phyloP scores from a whole-genome alignment of 768 basidiomycete species.

The Boletellus sp. region DNA sequence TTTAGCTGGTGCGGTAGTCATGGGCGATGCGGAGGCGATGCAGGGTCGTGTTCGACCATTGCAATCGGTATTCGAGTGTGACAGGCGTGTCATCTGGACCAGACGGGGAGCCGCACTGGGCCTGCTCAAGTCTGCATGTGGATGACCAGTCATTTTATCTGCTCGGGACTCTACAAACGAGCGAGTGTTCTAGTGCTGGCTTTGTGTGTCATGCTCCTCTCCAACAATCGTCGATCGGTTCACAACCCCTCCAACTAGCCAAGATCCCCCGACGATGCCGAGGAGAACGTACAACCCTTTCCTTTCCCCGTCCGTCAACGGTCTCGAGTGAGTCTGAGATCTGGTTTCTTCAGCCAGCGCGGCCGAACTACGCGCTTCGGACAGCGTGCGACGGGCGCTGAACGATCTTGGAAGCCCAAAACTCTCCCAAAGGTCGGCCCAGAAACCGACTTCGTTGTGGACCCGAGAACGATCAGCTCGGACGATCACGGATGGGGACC shows the following conservation, averaged over 20 bases:
- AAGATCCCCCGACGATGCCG: slow-evolving; percentile 47
- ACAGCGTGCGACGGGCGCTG: slow-evolving; percentile 17
- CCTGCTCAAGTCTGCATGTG: too few relatives aligned
- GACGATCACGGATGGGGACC: background rate
- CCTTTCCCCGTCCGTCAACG: slow-evolving; percentile 42
- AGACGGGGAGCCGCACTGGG: too few relatives aligned
- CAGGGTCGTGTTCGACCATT: background rate
- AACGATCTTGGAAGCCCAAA: slow-evolving; percentile 34
- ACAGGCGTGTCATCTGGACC: too few relatives aligned
- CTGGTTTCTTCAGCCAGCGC: slow-evolving; percentile 15
- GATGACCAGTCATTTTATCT: background rate
- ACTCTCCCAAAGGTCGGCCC: slow-evolving; percentile 37
- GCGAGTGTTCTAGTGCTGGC: slow-evolving; percentile 13
- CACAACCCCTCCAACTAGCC: slow-evolving; percentile 40
- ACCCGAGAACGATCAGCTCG: slow-evolving; percentile 12
- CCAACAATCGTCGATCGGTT: slow-evolving; percentile 8
- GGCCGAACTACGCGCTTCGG: slow-evolving; percentile 9
- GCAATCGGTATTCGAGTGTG: too few relatives aligned
- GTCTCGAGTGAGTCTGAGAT: slow-evolving; percentile 24
- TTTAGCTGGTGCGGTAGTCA: background rate
- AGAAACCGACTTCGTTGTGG: slow-evolving; percentile 21
- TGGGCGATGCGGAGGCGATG: slow-evolving; percentile 1
- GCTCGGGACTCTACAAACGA: slow-evolving; percentile 2
- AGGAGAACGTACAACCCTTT: slow-evolving; percentile 47
- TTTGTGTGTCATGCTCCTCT: slow-evolving; percentile 9